Conservation (phyloP, 1,284 basidiomycete species). For the Irpex sp. region DNA sequence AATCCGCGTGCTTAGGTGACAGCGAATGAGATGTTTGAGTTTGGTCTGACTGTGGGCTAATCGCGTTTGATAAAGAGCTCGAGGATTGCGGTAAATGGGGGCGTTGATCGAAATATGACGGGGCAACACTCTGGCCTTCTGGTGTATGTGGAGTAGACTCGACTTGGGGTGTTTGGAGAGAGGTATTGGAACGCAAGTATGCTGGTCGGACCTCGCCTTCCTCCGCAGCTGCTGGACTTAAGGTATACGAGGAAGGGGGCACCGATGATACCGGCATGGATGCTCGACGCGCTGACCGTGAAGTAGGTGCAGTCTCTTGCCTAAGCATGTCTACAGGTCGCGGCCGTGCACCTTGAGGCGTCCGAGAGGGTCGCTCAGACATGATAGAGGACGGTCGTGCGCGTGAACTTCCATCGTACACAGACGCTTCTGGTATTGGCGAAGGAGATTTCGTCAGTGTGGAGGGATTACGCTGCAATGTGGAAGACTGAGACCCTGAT, state of each 20-base stretch:
- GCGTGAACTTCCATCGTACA: conserved; percentile 2
- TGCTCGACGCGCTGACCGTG: neutral
- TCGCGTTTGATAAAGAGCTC: conserved; percentile 7
- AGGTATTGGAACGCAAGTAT: conserved; percentile 13
- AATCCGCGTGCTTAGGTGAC: conserved; percentile 7
- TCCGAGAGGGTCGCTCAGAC: conserved; percentile 13
- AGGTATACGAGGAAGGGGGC: neutral
- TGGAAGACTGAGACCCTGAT: conserved; percentile 16
- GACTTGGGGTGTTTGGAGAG: conserved; percentile 9
- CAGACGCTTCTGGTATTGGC: conserved; percentile 5
- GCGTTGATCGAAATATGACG: conserved; percentile 10
- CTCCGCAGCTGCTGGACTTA: neutral
- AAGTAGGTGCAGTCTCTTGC: conserved; percentile 4
- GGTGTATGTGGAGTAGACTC: conserved; percentile 3
- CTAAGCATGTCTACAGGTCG: conserved; percentile 10
- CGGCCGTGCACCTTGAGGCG: conserved; percentile 11
- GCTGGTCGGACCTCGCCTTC: neutral
- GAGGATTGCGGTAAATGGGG: neutral
- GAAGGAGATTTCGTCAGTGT: conserved; percentile 9
- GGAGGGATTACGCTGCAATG: conserved; percentile 15
- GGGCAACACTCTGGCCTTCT: conserved; percentile 10
- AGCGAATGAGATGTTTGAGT: conserved; percentile 1
- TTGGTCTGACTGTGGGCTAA: conserved; percentile 9
- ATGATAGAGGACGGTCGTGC: conserved; percentile 8
- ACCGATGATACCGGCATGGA: conserved; percentile 5